Conservation (phyloP, 768 basidiomycete genomes). For the Cyathus striatus region DNA sequence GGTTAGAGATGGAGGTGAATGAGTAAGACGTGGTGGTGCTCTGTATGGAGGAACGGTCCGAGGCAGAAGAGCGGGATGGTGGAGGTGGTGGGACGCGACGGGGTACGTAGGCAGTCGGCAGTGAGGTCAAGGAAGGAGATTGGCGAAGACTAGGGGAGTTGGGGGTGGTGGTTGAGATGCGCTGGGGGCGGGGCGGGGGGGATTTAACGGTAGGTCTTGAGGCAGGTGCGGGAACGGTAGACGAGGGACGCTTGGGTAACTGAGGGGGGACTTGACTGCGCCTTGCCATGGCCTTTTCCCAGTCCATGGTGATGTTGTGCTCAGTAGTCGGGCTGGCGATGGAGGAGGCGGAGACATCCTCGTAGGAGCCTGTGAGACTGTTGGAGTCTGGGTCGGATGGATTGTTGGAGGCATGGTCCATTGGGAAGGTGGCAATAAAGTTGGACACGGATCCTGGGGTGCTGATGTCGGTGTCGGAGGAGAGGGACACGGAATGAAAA, state of each 20-base stretch:
- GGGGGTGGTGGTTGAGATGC: constrained; percentile 18
- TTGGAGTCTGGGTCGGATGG: constrained; percentile 39
- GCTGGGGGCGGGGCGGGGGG: constrained; percentile 23
- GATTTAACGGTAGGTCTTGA: constrained; percentile 16
- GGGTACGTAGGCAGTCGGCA: constrained; percentile 27
- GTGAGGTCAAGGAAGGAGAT: constrained; percentile 22
- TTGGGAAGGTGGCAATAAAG: constrained; percentile 40
- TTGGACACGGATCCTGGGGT: constrained; percentile 37
- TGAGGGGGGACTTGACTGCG: constrained; percentile 34
- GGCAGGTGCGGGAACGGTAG: constrained; percentile 17
- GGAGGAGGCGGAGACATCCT: constrained; percentile 55
- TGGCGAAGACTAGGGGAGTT: constrained; percentile 25
- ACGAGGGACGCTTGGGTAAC: constrained; percentile 41
- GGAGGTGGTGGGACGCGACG: constrained; percentile 34
- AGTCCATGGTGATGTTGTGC: constrained; percentile 39
- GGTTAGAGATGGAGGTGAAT: constrained; percentile 24
- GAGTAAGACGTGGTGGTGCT: constrained; percentile 40
- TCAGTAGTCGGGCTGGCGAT: constrained; percentile 48
- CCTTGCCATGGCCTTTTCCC: constrained; percentile 40
- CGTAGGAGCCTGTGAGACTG: constrained; percentile 70
- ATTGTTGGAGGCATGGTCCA: constrained; percentile 24
- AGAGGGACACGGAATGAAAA: constrained; percentile 79
- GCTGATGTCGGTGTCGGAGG: constrained; percentile 50
- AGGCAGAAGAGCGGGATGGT: constrained; percentile 47
- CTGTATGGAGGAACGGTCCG: constrained; percentile 61